phyloP scores from a whole-genome alignment of 257 asterid species.

The Nyctanthes arbortristis region DNA sequence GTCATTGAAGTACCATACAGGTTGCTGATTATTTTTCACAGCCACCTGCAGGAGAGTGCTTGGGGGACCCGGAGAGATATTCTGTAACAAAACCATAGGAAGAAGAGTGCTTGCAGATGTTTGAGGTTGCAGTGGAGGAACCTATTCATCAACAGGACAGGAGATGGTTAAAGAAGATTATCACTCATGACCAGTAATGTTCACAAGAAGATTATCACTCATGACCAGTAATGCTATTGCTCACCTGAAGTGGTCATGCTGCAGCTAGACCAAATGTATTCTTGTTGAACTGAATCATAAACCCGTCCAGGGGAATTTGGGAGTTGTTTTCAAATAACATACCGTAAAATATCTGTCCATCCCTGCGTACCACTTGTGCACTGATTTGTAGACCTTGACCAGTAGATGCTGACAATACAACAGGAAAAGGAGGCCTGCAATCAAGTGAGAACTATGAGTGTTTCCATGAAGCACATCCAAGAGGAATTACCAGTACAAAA shows the following conservation, averaged over 20 bases:
- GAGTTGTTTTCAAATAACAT: constrained; percentile 90
- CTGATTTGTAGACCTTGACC: constrained; percentile 97
- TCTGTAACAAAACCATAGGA: constrained; percentile 94
- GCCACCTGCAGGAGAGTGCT: constrained; percentile 88
- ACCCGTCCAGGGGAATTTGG: constrained; percentile 82
- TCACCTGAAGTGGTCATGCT: constrained; percentile 87
- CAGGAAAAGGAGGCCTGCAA: constrained; percentile 88
- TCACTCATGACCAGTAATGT: not conserved
- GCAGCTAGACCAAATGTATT: constrained; percentile 97
- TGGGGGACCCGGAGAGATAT: constrained; percentile 81
- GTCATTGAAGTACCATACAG: constrained; percentile 93
- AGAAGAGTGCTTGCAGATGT: constrained; percentile 76
- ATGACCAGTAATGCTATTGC: constrained; percentile 9
- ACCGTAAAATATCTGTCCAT: constrained; percentile 87
- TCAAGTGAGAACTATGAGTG: constrained; percentile 18
- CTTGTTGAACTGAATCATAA: constrained; percentile 98
- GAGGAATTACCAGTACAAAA: constrained; percentile 7
- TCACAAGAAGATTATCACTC: constrained; percentile 1
- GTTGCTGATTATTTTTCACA: constrained; percentile 96
- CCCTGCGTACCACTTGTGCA: constrained; percentile 83
- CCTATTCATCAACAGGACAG: constrained; percentile 42
- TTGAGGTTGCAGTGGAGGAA: constrained; percentile 83
- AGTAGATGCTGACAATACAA: constrained; percentile 63
- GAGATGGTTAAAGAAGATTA: not conserved
- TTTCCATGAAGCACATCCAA: constrained; percentile 2